Conservation (phyloP, 805 yeast genomes). For the Pichia californica region DNA sequence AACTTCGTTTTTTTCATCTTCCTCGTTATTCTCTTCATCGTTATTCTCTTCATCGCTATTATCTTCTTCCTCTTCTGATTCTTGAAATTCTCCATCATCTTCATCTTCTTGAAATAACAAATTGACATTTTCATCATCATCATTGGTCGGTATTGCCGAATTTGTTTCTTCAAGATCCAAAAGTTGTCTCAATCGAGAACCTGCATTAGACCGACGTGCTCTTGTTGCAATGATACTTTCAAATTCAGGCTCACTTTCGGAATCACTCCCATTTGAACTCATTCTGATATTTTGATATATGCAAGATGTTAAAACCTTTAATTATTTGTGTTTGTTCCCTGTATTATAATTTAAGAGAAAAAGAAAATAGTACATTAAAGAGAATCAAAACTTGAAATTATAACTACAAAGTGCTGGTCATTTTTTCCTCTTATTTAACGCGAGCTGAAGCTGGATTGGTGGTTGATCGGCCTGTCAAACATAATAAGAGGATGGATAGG, state of each 20-base stretch:
- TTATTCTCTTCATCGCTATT: constrained; percentile 23
- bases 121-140: constrained; percentile 74
- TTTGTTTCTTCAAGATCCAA: constrained; percentile 58
- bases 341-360: no score
- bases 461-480: no score
- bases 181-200: constrained; percentile 69
- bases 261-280: not conserved
- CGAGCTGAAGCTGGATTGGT: no score
- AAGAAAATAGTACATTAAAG: no score
- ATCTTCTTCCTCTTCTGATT: constrained; percentile 25
- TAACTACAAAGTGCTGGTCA: no score
- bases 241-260: constrained; percentile 28
- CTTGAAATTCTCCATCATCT: constrained; percentile 44
- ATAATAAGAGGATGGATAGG: no score
- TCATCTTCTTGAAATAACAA: constrained; percentile 61
- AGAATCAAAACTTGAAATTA: no score
- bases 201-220: constrained; percentile 80
- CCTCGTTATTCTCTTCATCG: constrained; percentile 29
- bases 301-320: no score
- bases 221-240: constrained; percentile 71
- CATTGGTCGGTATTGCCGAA: constrained; percentile 26
- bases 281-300: no score
- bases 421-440: no score
- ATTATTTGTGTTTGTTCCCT: not conserved
- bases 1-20: constrained; percentile 1